Conservation (phyloP, 140 eudicot genomes). For the Flaveria floridana region DNA sequence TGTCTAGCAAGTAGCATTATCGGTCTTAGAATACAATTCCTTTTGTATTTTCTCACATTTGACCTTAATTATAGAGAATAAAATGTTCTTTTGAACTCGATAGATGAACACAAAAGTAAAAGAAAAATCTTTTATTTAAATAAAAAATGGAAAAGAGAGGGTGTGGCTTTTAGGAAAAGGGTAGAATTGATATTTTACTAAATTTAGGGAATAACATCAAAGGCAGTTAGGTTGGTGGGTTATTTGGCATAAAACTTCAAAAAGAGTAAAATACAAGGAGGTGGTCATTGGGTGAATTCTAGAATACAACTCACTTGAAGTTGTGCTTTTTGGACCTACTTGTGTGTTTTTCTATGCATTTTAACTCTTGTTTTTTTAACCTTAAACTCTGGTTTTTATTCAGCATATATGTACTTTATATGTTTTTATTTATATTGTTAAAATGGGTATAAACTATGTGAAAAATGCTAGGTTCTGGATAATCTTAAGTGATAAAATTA, state of each 20-base stretch:
- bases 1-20: too few relatives aligned
- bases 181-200: slow-evolving; percentile 28
- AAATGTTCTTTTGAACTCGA: too few relatives aligned
- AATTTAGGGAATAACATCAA: slow-evolving; percentile 17
- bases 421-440: not conserved
- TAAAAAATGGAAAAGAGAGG: not conserved
- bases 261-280: slow-evolving; percentile 40
- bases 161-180: slow-evolving; percentile 23
- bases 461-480: too few relatives aligned
- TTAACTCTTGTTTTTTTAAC: too few relatives aligned
- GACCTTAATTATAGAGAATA: too few relatives aligned
- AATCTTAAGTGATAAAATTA: too few relatives aligned
- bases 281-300: slow-evolving; percentile 31
- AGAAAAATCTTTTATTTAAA: too few relatives aligned
- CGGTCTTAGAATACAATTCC: too few relatives aligned
- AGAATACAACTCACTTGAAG: slow-evolving; percentile 22
- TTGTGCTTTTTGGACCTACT: slow-evolving; percentile 11
- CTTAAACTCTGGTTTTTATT: not conserved
- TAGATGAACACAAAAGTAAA: too few relatives aligned
- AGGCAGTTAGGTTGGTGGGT: slow-evolving; percentile 19
- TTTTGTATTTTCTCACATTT: too few relatives aligned
- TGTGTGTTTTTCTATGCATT: slow-evolving; percentile 6
- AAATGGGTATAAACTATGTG: not conserved
- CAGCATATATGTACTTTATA: not conserved
- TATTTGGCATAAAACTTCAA: slow-evolving; percentile 18